These are phyloP conservation scores for Podaxis pistillaris DNA, from an alignment of 768 basidiomycete genomes.

Conservation along the genomic window DNA sequence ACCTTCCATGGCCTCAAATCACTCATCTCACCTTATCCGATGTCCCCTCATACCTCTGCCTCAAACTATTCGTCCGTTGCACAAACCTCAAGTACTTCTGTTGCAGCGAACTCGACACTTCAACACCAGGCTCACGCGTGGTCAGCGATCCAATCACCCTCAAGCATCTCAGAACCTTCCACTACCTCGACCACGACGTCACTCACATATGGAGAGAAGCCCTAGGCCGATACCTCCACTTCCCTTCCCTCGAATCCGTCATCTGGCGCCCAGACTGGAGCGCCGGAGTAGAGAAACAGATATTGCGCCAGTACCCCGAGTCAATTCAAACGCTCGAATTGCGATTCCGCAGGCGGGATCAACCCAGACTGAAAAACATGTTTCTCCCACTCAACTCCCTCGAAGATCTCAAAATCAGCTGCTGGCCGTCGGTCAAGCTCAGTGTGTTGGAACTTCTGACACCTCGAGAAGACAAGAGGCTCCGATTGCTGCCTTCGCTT, in stretches of 20 bases:
- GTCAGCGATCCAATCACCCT: background rate
- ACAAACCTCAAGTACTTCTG: background rate
- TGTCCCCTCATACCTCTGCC: background rate
- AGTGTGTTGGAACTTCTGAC: too few species aligned
- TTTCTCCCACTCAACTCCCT: background rate
- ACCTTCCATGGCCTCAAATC: background rate
- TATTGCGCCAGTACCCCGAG: too few species aligned
- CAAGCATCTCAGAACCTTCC: background rate
- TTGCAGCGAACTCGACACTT: background rate
- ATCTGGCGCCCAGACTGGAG: slow-evolving; percentile 1
- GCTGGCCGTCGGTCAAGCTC: background rate
- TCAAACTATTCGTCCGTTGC: background rate
- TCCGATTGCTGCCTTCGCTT: too few species aligned
- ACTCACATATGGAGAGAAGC: background rate
- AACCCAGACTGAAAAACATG: background rate
- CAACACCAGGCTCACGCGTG: background rate
- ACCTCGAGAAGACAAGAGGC: too few species aligned
- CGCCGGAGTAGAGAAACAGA: background rate
- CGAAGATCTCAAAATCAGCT: background rate
- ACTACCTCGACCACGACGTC: background rate
- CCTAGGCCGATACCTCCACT: background rate
- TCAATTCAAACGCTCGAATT: background rate
- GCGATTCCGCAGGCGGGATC: background rate
- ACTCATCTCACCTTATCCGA: background rate
- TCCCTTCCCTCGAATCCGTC: background rate